Evolutionary conservation across 2,329 filamentous ascomycete species (phyloP), one percentile per base, ranked within the genome.

Genomic region (Penicillium sp.): DNA sequence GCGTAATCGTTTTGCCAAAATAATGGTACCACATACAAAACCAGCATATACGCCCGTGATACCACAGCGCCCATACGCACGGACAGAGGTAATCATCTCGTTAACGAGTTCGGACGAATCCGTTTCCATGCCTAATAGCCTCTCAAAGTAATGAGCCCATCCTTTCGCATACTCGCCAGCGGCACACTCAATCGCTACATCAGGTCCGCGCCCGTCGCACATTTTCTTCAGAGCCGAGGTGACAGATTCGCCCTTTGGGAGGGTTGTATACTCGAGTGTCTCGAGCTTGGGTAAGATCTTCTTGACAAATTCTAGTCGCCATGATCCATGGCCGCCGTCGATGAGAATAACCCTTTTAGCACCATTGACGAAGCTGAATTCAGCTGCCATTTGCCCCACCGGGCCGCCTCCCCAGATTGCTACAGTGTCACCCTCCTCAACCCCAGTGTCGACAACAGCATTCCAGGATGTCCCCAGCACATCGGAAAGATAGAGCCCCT

Each of bases 321-420:
- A 86, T 22, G 68, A 65, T 3, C 82, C 85, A 57, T 84, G 58
- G 49, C 86, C 90, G 3, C 84, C 84, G 69, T 96, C 92, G 63
- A 96, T 87, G 59, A 93, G 83, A 64, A 96, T 93, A 60, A 96
- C 82, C 59, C 89, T 84, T 45, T 77, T 82, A 0, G 91, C 91
- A 9, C 90, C 90, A 55, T 91, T 86, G n/a, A 85, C 76, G 55
- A 90, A 79, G 0, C 87, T 77, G 71, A 86, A 87, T 43, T 86
- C 80, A 1, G 87, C 89, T 2, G 82, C 85, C 76, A 93, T 96
- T 52, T 90, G 90, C 0, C 92, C 91, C 50, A 96, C 90, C 0
- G 91, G 92, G 0, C 91, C 91, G 0, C 88, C 90, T 19, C 91
- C 91, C 85, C 90, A 96, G 58, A 96, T 86, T 33, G 90, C 91